Evolutionary conservation across 345 rosid genomes (phyloP).

Genomic region (Eucalyptus marginata): DNA sequence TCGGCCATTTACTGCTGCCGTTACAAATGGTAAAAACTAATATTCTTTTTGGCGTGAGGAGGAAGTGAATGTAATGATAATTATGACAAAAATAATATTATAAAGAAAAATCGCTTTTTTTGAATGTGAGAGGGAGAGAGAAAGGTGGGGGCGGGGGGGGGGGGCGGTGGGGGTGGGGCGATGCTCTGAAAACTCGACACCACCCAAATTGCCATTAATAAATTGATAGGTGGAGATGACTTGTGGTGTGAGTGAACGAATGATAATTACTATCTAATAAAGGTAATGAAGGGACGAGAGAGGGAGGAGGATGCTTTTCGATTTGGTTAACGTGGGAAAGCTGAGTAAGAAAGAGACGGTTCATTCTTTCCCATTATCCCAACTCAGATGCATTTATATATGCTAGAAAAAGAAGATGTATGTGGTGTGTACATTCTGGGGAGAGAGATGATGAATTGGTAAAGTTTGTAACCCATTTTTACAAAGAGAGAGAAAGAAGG

Average conservation of each 20-base stretch:
- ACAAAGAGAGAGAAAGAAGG: background rate
- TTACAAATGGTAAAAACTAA: background rate
- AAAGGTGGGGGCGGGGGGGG: background rate
- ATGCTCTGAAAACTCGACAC: background rate
- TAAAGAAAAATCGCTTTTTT: background rate
- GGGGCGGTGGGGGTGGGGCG: no score
- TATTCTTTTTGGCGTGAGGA: slow-evolving; percentile 1
- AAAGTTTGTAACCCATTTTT: background rate
- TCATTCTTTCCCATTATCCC: slow-evolving; percentile 8
- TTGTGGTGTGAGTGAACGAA: slow-evolving; percentile 8
- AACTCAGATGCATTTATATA: background rate
- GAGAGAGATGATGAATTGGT: background rate
- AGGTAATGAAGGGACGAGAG: slow-evolving; percentile 8
- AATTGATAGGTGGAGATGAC: background rate
- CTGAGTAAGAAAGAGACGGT: slow-evolving; percentile 33
- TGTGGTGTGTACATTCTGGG: background rate
- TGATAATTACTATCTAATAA: slow-evolving; percentile 15
- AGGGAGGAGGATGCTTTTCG: slow-evolving; percentile 39
- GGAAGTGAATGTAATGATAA: background rate
- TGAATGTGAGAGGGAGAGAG: background rate
- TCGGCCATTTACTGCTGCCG: background rate
- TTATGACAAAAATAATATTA: background rate
- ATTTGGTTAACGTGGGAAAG: slow-evolving; percentile 68
- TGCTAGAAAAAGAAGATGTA: background rate
- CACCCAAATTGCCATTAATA: background rate